phyloP scores from a whole-genome alignment of 345 rosid genomes.

The Viola odorata region DNA sequence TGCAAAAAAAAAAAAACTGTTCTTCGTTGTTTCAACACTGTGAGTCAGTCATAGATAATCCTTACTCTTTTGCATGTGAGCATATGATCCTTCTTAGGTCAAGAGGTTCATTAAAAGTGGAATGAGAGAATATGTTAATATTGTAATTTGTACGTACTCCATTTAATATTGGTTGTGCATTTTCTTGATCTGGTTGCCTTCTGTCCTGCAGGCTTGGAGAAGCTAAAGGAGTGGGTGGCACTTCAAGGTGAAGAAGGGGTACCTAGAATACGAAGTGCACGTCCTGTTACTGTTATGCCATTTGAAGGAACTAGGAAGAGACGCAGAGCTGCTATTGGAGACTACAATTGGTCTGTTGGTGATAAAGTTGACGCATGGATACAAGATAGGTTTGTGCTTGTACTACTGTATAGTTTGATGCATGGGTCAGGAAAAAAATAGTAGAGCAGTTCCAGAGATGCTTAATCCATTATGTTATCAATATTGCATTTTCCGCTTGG shows the following conservation, averaged over 20 bases:
- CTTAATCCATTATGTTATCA: too few species aligned
- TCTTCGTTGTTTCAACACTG: not conserved
- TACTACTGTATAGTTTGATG: not conserved
- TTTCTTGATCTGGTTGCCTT: not conserved
- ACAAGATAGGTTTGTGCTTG: slow-evolving; percentile 53
- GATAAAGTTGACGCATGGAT: slow-evolving; percentile 90
- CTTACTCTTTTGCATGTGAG: too few species aligned
- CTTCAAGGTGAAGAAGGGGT: slow-evolving; percentile 50
- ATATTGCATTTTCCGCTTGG: too few species aligned
- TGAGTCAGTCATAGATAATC: not conserved
- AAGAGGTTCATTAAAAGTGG: too few species aligned
- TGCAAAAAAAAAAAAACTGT: not conserved
- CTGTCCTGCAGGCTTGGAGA: slow-evolving; percentile 50
- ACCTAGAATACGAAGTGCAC: slow-evolving; percentile 73
- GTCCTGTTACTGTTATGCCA: slow-evolving; percentile 56
- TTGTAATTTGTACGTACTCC: too few species aligned
- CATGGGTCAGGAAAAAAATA: too few species aligned
- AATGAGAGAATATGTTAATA: too few species aligned
- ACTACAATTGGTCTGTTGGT: slow-evolving; percentile 76
- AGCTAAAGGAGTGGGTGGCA: slow-evolving; percentile 84
- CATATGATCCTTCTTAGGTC: too few species aligned
- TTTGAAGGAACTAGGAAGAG: slow-evolving; percentile 95
- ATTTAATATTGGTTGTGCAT: too few species aligned
- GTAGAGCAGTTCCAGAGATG: too few species aligned
- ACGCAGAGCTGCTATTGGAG: slow-evolving; percentile 73